Evolutionary conservation across 306 rosid genomes (phyloP).

Genomic region (Lathyrus sativus): DNA sequence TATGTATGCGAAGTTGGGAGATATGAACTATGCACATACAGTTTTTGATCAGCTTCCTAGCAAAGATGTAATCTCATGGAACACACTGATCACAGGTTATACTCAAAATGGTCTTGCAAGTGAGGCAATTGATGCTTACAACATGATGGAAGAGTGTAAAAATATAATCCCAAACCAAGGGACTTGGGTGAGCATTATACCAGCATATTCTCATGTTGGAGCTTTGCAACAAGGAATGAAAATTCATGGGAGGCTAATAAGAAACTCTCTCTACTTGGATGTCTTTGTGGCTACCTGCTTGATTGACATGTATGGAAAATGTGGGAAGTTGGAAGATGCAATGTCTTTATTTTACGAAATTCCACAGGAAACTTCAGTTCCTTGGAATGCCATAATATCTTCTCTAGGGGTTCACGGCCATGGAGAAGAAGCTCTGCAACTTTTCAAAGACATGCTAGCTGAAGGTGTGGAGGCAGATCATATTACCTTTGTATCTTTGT

Average conservation of each 20-base stretch:
- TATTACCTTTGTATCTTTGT: constrained; percentile 46
- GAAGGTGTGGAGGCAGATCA: constrained; percentile 50
- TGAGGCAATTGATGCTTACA: constrained; percentile 47
- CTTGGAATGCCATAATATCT: constrained; percentile 56
- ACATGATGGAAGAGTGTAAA: constrained; percentile 42
- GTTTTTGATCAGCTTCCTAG: constrained; percentile 46
- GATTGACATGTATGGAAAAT: constrained; percentile 34
- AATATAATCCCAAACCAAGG: constrained; percentile 47
- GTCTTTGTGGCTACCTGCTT: constrained; percentile 54
- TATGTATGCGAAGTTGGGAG: constrained; percentile 35
- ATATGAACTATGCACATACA: constrained; percentile 37
- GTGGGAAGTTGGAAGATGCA: constrained; percentile 39
- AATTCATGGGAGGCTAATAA: constrained; percentile 47
- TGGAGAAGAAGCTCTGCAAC: constrained; percentile 43
- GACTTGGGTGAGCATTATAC: constrained; percentile 61
- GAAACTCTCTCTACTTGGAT: constrained; percentile 45
- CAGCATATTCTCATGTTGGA: constrained; percentile 57
- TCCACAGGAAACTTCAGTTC: constrained; percentile 44
- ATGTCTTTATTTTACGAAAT: constrained; percentile 48
- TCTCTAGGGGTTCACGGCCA: constrained; percentile 53
- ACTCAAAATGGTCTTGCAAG: constrained; percentile 56
- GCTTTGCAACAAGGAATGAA: constrained; percentile 57
- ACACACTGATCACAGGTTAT: constrained; percentile 53
- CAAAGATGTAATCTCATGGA: constrained; percentile 51
- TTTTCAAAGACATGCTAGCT: constrained; percentile 49